A percentile compares a stretch with the other conserved stretches of the same genome.
Evolutionary conservation across 257 asterid genomes (phyloP).

Genomic region (Coffea canephora): DNA sequence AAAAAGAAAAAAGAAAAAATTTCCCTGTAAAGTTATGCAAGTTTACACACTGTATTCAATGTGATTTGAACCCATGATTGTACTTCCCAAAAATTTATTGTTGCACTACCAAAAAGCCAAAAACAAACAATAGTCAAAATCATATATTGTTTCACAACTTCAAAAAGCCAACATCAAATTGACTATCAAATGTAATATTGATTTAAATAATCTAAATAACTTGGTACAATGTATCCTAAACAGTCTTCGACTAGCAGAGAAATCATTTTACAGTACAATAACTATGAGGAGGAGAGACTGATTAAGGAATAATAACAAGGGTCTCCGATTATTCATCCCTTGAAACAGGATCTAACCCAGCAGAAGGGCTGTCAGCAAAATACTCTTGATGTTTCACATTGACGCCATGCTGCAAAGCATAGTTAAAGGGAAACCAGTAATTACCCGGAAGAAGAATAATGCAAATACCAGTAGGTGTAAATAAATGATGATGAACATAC

Average conservation of each 20-base stretch:
- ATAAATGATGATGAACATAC: not conserved
- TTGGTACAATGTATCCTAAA: too few species aligned
- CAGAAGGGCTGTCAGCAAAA: constrained; percentile 87
- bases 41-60: too few species aligned
- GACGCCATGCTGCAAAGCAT: constrained; percentile 74
- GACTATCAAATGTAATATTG: too few species aligned
- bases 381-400: constrained; percentile 94
- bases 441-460: not conserved
- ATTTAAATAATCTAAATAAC: too few species aligned
- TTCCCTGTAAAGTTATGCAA: too few species aligned
- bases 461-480: not conserved
- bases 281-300: not conserved
- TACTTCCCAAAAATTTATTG: too few species aligned
- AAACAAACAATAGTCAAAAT: too few species aligned
- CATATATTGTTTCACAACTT: too few species aligned
- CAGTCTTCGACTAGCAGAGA: not conserved
- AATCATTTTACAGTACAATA: not conserved
- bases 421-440: constrained; percentile 15
- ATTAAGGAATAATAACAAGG: not conserved
- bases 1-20: too few species aligned
- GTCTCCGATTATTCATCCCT: constrained; percentile 56
- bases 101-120: too few species aligned
- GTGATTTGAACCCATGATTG: too few species aligned
- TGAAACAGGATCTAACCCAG: constrained; percentile 71
- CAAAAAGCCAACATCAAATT: too few species aligned